Evolutionary conservation across 805 yeast genomes (phyloP), one percentile per base, ranked within the genome.

Genomic region (Peterozyma xylosa): DNA sequence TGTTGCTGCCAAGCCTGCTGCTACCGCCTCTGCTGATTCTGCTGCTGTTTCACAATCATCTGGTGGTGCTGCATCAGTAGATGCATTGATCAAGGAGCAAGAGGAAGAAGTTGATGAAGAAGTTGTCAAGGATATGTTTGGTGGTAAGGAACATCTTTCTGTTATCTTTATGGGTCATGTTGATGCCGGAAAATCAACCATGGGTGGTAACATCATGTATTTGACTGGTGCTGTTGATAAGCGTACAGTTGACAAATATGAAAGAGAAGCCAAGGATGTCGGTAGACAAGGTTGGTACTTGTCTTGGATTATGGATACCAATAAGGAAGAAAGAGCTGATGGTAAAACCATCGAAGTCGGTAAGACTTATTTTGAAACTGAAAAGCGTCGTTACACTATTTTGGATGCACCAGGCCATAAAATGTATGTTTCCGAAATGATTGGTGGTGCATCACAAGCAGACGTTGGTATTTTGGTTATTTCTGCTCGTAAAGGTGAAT

Each of bases 241-340:
- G 75, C 86, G 99, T 72, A 91, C 97, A 16, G 93, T 93, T 53
- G 99, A 93, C 56, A 93, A 93, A 67, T 91, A 91, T 63, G 98
- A 93, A 72, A 80, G 90, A 65, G 99, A 93, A 69, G 99, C 99
- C 48, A 89, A 89, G 66, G 99, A 93, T 57, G 98, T 98, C 38
- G 98, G 99, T 66, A 86, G 98, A 73, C 99, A 93, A 72, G 97
- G 97, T 66, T 93, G 99, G 99, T 93, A 93, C 65, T 73, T 93
- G 55, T 90, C 98, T 9, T 93, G 99, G 99, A 95, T 93, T 56
- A 90, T 93, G 96, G 99, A 93, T 66, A 91, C 97, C 56, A 93
- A 95, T 72, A 90, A 88, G 68, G 99, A 93, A 71, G 99, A 93
- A 73, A 86, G 99, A 75, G 87, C 77, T 57, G 97, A 93, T 68